Evolutionary conservation across 306 rosid species (phyloP), one percentile per base, ranked within the genome.

Genomic region (Morella rubra): DNA sequence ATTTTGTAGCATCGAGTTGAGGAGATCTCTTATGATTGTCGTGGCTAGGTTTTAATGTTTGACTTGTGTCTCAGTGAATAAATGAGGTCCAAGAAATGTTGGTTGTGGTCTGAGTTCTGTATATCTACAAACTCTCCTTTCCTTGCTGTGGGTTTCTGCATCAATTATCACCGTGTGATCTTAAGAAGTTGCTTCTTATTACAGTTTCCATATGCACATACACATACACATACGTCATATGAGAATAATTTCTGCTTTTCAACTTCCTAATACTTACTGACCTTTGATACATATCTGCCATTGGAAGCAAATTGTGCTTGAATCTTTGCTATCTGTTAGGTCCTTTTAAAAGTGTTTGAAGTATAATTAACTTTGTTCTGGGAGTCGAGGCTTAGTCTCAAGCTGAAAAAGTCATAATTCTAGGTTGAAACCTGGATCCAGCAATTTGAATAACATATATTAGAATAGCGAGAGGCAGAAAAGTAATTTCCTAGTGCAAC

Each of bases 81-180:
- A 27, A 27, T 64, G 18, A 18, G 3, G 44, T 64, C 9, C 40
- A 19, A 18, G 44, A 47, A 47, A 47, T 51, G 14, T 52, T 32
- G 65, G 9, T 49, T 24, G 20, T 73, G 41, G 42, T 73, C 32
- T 54, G 58, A 40, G 75, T 46, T 66, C 78, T 60, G 7, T 49
- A 41, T 44, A 77, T 67, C 75, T 40, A 44, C 44, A 74, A 70
- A 56, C 44, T 20, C 9, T 6, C 72, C 12, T 14, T 47, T 71
- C 64, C 41, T 47, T 47, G 41, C 27, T 66, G 22, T 24, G 5
- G 12, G 10, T 73, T 22, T 77, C 44, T 42, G 72, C 62, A 68
- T 76, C 51, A 58, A 53, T 53, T 75, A 60, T 69, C 52, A 67
- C 22, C n/a, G 8, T 18, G 27, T 54, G 18, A n/a, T 54, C 7